phyloP scores from a whole-genome alignment of 2,329 filamentous ascomycete genomes.

The Helminthosporium solani region DNA sequence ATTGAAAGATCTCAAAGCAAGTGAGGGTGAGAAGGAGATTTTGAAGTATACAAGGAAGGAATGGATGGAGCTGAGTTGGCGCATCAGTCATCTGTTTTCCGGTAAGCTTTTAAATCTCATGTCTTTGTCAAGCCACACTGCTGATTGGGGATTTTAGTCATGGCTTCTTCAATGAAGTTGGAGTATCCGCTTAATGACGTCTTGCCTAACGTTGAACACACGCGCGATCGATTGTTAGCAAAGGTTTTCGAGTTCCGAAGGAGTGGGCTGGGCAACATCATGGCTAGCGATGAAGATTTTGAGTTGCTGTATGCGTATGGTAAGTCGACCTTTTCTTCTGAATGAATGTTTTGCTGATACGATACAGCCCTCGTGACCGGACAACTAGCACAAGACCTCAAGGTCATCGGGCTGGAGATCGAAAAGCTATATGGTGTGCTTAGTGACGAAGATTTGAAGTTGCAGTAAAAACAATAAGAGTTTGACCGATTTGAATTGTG shows the following conservation, averaged over 20 bases:
- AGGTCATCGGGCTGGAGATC: constrained; percentile 55
- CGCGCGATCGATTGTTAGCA: constrained; percentile 78
- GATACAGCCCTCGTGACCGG: constrained; percentile 60
- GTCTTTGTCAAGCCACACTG: not conserved
- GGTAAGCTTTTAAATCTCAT: constrained; percentile 44
- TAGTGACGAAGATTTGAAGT: constrained; percentile 61
- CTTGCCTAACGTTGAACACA: constrained; percentile 77
- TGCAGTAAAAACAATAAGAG: constrained; percentile 35
- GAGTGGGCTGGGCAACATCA: constrained; percentile 49
- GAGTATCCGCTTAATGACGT: constrained; percentile 92
- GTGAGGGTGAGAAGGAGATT: constrained; percentile 77
- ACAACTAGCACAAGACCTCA: constrained; percentile 59
- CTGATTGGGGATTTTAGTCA: constrained; percentile 52
- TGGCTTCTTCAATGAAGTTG: constrained; percentile 90
- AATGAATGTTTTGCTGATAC: not conserved
- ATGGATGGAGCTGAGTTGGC: constrained; percentile 75
- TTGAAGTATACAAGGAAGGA: constrained; percentile 78
- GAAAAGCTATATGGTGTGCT: constrained; percentile 62
- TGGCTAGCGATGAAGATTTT: constrained; percentile 75
- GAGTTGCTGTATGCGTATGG: constrained; percentile 90
- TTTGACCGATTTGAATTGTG: not conserved
- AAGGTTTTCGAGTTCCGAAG: constrained; percentile 86
- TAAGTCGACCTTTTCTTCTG: constrained; percentile 37
- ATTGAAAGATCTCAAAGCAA: constrained; percentile 72
- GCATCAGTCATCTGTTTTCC: constrained; percentile 83